These are phyloP conservation scores for Coemansia sp. DNA, from an alignment of 192 early-diverging fungal species.

Conservation along the genomic window DNA sequence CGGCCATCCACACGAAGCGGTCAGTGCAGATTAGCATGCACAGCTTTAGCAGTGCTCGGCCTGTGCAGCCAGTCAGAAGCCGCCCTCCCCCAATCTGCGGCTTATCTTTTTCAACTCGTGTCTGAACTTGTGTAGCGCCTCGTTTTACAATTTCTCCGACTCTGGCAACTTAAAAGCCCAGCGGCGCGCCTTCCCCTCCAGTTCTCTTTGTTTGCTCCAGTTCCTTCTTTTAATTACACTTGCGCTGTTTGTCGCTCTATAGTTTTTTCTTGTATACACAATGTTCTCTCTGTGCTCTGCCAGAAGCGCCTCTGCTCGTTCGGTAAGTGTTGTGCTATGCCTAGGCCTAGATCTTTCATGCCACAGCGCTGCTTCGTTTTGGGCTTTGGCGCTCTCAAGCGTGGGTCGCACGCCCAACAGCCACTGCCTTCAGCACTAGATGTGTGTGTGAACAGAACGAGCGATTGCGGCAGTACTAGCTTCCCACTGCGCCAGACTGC, in stretches of 20 bases:
- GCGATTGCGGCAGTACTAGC: not conserved
- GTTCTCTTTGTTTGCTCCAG: not conserved
- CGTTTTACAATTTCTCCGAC: conserved; percentile 10
- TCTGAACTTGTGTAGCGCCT: not conserved
- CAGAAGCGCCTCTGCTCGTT: conserved; percentile 40
- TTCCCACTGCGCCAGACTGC: not conserved
- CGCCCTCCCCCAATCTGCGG: conserved; percentile 8
- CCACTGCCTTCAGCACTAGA: not conserved
- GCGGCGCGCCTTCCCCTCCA: not conserved
- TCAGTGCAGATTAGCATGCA: not conserved
- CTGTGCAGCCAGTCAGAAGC: conserved; percentile 9
- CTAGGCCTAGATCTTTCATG: not conserved
- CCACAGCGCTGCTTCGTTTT: not conserved
- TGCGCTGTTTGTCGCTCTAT: conserved; percentile 11
- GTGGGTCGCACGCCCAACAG: not conserved
- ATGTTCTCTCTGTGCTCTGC: conserved; percentile 55
- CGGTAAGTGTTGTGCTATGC: conserved; percentile 39
- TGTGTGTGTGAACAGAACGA: not conserved
- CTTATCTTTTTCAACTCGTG: conserved; percentile 1
- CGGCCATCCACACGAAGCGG: not conserved
- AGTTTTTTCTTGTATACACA: conserved; percentile 8
- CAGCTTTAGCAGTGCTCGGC: not conserved
- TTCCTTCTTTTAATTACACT: conserved; percentile 4
- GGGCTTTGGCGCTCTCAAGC: not conserved
- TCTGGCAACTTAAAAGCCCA: not conserved